Evolutionary conservation across 441 rosid species (phyloP).

Genomic region (Geranium incanum): DNA sequence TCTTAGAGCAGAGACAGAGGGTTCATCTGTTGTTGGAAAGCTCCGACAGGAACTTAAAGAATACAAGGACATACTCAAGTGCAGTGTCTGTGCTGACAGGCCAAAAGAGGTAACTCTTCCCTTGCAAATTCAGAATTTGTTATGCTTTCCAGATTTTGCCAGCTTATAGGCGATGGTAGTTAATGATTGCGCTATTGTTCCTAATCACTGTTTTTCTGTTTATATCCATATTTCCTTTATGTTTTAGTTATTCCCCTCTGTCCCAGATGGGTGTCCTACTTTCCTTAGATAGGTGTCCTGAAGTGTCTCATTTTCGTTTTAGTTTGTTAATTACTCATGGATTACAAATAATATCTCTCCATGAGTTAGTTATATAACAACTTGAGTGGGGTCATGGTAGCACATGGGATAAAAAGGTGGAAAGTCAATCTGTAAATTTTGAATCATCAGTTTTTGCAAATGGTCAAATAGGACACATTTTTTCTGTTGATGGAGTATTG

Average conservation of each 20-base stretch:
- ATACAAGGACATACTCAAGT: conserved; percentile 83
- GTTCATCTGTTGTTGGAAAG: conserved; percentile 63
- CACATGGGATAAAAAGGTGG: not conserved
- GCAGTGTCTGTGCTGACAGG: conserved; percentile 78
- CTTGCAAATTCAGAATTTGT: conserved; percentile 3
- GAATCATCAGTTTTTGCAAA: not conserved
- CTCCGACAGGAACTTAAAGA: conserved; percentile 74
- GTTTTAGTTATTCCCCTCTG: not conserved
- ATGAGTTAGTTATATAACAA: not conserved
- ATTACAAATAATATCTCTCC: not conserved
- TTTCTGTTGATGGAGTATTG: not conserved
- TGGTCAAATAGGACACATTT: not conserved
- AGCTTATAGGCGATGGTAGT: not conserved
- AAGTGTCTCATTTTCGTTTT: not conserved
- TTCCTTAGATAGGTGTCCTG: not conserved
- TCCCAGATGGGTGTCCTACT: not conserved
- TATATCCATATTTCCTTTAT: not conserved
- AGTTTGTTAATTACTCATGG: not conserved
- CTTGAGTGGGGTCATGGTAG: not conserved
- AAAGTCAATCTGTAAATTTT: not conserved
- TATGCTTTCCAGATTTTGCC: not conserved
- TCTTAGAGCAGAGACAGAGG: conserved; percentile 58
- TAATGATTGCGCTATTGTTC: not conserved
- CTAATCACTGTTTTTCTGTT: not conserved
- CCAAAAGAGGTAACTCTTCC: conserved; percentile 67